Conservation (phyloP, 768 basidiomycete species). For the Trametes cinnabarina region DNA sequence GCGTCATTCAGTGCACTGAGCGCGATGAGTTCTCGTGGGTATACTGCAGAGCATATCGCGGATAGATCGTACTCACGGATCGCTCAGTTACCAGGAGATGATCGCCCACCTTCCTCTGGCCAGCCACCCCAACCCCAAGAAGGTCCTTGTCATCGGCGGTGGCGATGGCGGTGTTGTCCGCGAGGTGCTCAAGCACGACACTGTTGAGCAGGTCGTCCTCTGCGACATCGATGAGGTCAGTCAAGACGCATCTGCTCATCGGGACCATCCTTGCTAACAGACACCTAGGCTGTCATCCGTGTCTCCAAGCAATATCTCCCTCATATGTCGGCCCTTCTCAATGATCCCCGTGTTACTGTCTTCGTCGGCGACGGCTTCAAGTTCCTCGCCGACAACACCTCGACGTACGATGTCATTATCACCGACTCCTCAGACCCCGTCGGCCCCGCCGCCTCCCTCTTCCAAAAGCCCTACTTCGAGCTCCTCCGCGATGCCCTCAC, state of each 20-base stretch:
- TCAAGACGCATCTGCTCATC: background rate
- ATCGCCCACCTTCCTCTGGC: slow-evolving; percentile 96
- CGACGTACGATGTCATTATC: slow-evolving; percentile 94
- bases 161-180: slow-evolving; percentile 98
- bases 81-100: slow-evolving; percentile 94
- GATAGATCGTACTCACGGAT: background rate
- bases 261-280: background rate
- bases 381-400: slow-evolving; percentile 85
- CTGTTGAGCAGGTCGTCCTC: slow-evolving; percentile 88
- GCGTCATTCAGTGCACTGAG: slow-evolving; percentile 95
- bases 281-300: slow-evolving; percentile 78
- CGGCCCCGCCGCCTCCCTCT: slow-evolving; percentile 90
- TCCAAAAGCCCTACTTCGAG: slow-evolving; percentile 97
- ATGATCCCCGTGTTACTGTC: slow-evolving; percentile 78
- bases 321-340: slow-evolving; percentile 85
- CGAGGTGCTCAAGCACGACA: slow-evolving; percentile 92
- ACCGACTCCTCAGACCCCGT: slow-evolving; percentile 99
- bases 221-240: slow-evolving; percentile 95
- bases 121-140: slow-evolving; percentile 93
- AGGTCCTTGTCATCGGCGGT: slow-evolving; percentile 95
- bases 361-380: slow-evolving; percentile 95
- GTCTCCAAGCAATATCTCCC: slow-evolving; percentile 93
- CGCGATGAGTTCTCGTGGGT: slow-evolving; percentile 97
- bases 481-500: slow-evolving; percentile 87
- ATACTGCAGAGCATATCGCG: background rate